Percentiles rank a stretch among this genome's conserved stretches.
Conservation (phyloP, 805 yeast genomes). For the Metschnikowia kofuensis region DNA sequence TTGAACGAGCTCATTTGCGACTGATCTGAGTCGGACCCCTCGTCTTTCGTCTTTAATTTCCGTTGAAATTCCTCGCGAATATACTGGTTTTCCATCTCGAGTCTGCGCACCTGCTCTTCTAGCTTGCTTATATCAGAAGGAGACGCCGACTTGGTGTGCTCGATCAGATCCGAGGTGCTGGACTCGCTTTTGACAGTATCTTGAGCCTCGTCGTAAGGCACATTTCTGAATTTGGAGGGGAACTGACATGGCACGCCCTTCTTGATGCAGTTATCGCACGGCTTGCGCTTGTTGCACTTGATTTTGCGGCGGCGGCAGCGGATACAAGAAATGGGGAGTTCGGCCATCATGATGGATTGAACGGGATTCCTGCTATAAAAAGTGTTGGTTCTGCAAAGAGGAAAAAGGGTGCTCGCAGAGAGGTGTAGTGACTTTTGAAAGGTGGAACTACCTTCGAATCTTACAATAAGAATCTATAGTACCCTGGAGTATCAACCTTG, state of each 20-base stretch:
- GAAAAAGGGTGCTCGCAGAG: too few relatives aligned
- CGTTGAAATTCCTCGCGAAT: conserved; percentile 2
- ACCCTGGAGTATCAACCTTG: too few relatives aligned
- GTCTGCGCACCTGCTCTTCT: conserved; percentile 4
- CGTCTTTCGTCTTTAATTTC: neutral
- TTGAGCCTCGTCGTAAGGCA: conserved; percentile 1
- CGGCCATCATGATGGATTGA: conserved; percentile 4
- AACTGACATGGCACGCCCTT: conserved; percentile 15
- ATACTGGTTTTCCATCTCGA: conserved; percentile 4
- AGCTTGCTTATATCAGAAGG: conserved; percentile 2
- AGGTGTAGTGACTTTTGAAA: too few relatives aligned
- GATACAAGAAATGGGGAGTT: conserved; percentile 18
- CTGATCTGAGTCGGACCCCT: neutral
- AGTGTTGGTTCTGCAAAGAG: too few relatives aligned
- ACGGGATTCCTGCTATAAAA: neutral
- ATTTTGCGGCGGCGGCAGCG: conserved; percentile 19
- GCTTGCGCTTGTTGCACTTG: conserved; percentile 19
- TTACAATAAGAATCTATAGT: too few relatives aligned
- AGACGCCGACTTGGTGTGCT: neutral
- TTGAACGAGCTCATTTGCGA: conserved; percentile 8
- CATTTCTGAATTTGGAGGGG: conserved; percentile 18
- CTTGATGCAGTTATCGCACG: conserved; percentile 17
- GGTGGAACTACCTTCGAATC: too few relatives aligned
- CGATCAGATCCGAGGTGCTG: neutral
- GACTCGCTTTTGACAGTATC: neutral